Evolutionary conservation across 768 basidiomycete species (phyloP).

Genomic region (Amyloporia xantha): DNA sequence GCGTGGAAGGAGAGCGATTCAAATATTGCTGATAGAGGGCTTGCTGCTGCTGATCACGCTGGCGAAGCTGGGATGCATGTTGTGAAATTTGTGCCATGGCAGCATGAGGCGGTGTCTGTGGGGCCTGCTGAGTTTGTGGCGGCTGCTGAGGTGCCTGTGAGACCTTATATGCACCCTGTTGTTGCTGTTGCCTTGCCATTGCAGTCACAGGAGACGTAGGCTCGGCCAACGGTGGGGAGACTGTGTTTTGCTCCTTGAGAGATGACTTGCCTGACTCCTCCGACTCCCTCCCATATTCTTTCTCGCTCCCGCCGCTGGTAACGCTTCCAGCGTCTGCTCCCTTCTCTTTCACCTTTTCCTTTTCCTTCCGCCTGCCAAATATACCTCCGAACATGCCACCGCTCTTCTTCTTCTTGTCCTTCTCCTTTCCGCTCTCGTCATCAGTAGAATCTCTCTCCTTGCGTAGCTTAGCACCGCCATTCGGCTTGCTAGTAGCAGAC

Average conservation of each 20-base stretch:
- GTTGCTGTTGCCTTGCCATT: constrained; percentile 50
- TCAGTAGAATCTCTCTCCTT: constrained; percentile 36
- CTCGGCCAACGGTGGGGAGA: constrained; percentile 12
- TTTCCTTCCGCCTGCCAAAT: constrained; percentile 74
- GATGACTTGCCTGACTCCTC: constrained; percentile 60
- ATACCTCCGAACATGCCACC: constrained; percentile 69
- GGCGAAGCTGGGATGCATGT: constrained; percentile 65
- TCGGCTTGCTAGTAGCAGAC: background rate
- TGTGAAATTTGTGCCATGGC: constrained; percentile 44
- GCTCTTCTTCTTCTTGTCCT: constrained; percentile 56
- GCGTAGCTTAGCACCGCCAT: constrained; percentile 31
- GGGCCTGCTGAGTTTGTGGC: constrained; percentile 18
- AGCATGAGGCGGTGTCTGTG: constrained; percentile 17
- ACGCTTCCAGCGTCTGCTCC: constrained; percentile 50
- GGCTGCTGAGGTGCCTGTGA: constrained; percentile 7
- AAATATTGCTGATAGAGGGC: constrained; percentile 87
- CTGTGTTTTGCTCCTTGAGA: constrained; percentile 28
- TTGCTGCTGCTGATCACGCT: constrained; percentile 86
- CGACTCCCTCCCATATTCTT: constrained; percentile 36
- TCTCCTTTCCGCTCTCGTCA: constrained; percentile 42
- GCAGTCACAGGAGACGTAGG: constrained; percentile 46
- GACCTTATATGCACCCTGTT: constrained; percentile 15
- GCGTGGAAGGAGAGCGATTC: constrained; percentile 74
- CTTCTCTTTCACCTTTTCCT: constrained; percentile 50
- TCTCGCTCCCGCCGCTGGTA: constrained; percentile 35